Conservation (phyloP, 345 rosid species). For the Eucalyptus cladocalyx region DNA sequence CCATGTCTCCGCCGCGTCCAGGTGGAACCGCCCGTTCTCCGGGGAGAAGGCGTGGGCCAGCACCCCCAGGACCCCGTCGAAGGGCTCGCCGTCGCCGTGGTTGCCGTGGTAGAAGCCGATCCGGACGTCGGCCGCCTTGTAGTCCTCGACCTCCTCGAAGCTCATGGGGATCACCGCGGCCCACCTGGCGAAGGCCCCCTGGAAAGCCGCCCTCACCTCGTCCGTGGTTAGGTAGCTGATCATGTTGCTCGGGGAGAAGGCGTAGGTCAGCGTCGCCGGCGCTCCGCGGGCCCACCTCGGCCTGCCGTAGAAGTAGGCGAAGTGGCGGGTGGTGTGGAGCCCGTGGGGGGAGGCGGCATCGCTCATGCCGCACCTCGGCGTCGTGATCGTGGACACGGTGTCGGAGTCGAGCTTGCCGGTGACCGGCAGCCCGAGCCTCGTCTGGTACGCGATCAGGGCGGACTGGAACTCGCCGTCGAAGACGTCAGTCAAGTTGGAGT, state of each 20-base stretch:
- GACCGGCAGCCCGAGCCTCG: conserved; percentile 45
- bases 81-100: conserved; percentile 86
- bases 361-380: conserved; percentile 77
- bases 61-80: conserved; percentile 83
- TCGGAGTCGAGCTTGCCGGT: conserved; percentile 58
- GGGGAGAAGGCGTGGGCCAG: conserved; percentile 89
- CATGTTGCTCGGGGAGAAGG: conserved; percentile 36
- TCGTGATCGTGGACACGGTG: conserved; percentile 43
- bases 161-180: conserved; percentile 61
- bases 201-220: conserved; percentile 34
- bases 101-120: conserved; percentile 57
- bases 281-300: conserved; percentile 51
- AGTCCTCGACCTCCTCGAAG: conserved; percentile 38
- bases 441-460: conserved; percentile 49
- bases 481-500: conserved; percentile 32
- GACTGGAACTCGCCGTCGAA: conserved; percentile 49
- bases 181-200: conserved; percentile 64
- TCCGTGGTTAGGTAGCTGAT: conserved; percentile 34
- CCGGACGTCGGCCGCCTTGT: conserved; percentile 34
- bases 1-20: conserved; percentile 82
- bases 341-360: conserved; percentile 13
- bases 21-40: conserved; percentile 70
- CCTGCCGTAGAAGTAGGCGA: conserved; percentile 52
- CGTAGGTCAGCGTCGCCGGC: conserved; percentile 51
- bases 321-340: conserved; percentile 32